A percentile compares a stretch with the other conserved stretches of the same genome.
phyloP scores from a whole-genome alignment of 257 asterid species.

The Nicotiana sylvestris region DNA sequence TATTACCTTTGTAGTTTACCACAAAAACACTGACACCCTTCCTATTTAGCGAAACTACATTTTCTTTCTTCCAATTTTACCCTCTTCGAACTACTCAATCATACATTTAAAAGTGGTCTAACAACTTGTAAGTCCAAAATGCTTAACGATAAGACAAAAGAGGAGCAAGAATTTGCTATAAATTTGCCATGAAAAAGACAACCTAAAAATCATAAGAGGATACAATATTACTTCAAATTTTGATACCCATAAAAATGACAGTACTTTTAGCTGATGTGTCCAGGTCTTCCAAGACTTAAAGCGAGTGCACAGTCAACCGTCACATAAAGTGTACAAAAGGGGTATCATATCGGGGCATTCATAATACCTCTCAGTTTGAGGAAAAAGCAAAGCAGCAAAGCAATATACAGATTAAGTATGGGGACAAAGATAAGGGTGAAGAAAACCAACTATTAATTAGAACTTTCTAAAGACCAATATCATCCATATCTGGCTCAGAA shows the following conservation, averaged over 20 bases:
- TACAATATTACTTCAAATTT: background rate
- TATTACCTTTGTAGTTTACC: background rate
- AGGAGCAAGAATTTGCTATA: background rate
- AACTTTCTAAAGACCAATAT: background rate
- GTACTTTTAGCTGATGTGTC: background rate
- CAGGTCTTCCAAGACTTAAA: background rate
- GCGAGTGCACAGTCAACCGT: background rate
- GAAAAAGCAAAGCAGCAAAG: slow-evolving; percentile 1
- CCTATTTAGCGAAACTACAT: background rate
- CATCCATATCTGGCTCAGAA: slow-evolving; percentile 59
- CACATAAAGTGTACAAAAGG: background rate
- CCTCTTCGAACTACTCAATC: background rate
- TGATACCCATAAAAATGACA: background rate
- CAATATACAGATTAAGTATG: background rate
- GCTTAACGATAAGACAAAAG: background rate
- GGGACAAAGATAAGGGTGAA: background rate
- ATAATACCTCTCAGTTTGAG: background rate
- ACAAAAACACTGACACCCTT: background rate
- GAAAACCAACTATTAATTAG: background rate
- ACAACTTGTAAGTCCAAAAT: background rate
- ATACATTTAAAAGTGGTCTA: background rate
- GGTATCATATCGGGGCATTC: background rate
- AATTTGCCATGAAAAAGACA: background rate
- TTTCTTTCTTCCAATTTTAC: background rate
- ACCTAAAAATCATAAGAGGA: background rate